Base-by-base conservation (phyloP, 78 protist genomes). In the Dictyostelium purpureum region DNA sequence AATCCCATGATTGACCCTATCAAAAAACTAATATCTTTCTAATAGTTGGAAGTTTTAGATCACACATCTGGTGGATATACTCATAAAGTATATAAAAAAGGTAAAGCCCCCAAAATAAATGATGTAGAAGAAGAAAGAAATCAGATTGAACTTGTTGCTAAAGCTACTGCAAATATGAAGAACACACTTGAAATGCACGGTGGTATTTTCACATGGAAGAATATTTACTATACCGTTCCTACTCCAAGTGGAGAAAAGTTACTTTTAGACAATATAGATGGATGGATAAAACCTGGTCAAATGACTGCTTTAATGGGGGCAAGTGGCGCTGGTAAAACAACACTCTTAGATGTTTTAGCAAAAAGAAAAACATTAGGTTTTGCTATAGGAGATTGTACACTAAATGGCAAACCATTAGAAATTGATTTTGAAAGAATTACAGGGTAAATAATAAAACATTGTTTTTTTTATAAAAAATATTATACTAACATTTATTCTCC, bases 241-340 rank as follows among this genome's bases (percentile, higher is more conserved):
- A n/a, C n/a, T 38, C 33, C 69, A 9, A 57, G 47, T 37, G 75
- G 52, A 0, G 63, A 57, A 49, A 69, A 81, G 42, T n/a, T 83
- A 2, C 61, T 90, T 4, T 42, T 90, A 56, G 73, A 66, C 24
- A 56, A 77, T 38, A 56, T 77, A n/a, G 57, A 42, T 6, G 87
- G 88, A 43, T 80, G 89, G 82, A 77, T 90, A 11, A 75, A 77
- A 63, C 95, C 88, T 28, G 88, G 90, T 31, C 88, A 80, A 76
- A 88, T 93, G 94, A 93, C 96, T 21, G 96, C 96, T 14, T 81
- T 93, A 28, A 93, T 93, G 96, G 96, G 96, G 19, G 45, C 90
- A 2, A 87, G 94, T 6, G 91, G 91, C 71, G 91, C 91, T 19
- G 98, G 98, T 45, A 97, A 97, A 88, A 94, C 96, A 26, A 96